Base-by-base conservation (phyloP, 345 rosid species). In the Carallia pectinifolia region DNA sequence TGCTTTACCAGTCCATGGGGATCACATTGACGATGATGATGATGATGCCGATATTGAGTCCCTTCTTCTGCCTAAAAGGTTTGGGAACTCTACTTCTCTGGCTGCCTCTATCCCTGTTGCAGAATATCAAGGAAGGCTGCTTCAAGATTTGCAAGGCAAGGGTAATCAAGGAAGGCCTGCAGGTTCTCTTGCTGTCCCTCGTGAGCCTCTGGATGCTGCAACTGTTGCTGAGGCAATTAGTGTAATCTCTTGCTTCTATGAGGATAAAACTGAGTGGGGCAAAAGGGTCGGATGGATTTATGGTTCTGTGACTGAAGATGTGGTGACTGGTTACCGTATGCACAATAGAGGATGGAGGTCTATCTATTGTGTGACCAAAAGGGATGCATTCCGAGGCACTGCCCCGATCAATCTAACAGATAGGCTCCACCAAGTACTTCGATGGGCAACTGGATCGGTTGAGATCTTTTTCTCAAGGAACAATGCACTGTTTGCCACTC, bases 271-370 rank as follows among this genome's bases (percentile, higher is more conserved):
- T 0, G 96, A 88, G 66, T 88, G 96, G 93, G 91, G 96, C 2
- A 85, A 84, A 64, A 75, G 90, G 77, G 93, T 90, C 2, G 96
- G 96, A 27, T 90, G 93, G 96, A 90, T 88, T 53, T 88, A 90
- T 56, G 96, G 93, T 16, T 90, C 96, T 0, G 96, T 88, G 7
- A 88, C 93, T 7, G 96, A 90, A 74, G 96, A 90, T 77, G 96
- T 88, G 3, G 93, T 88, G 36, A 88, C 96, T 0, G 96, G 96
- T 13, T 88, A 90, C 55, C 63, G 91, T 5, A 90, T 90, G 93
- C 96, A 90, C 63, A 90, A 88, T 67, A 67, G 90, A 71, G 96
- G 96, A n/a, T 90, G 96, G 93, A 90, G 91, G 76, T 90, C 93
- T 4, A 64, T 88, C 33, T 88, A 90, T 18, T 88, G 93, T 74